Evolutionary conservation across 257 asterid species (phyloP), one percentile per base, ranked within the genome.

Genomic region (Capsicum pubescens): DNA sequence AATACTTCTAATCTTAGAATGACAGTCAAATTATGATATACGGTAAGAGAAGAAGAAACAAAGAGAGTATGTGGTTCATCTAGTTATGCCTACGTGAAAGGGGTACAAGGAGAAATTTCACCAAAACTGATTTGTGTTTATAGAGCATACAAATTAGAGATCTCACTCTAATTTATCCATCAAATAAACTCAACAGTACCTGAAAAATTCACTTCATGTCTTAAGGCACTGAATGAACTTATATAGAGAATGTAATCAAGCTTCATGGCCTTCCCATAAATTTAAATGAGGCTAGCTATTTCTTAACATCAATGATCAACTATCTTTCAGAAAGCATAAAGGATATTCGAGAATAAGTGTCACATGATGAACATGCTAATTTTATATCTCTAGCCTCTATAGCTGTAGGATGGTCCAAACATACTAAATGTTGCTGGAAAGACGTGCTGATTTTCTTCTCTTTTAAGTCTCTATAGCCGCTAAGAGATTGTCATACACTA

Each of bases 391-490:
- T 61, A 61, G 52, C 17, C 78, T 39, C 78, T 69, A 39, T 39
- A 71, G 39, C 36, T 8, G 16, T n/a, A n/a, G 79, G 42, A 74
- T 8, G 3, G 3, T 76, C 81, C 64, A 32, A 76, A 26, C 48
- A 54, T 54, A 54, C 19, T 11, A 77, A 54, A 26, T 26, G 48
- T 8, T 7, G 21, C 64, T 26, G 54, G 64, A 77, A 5, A 77
- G 54, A 54, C 60, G 54, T 52, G 71, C 81, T 54, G 14, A 54
- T 4, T 54, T 77, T 52, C 81, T 77, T 77, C 64, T 77, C 81
- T 77, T 77, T 77, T 77, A 52, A 77, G 64, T 54, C 50, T 52
- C 64, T 54, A 54, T 54, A 54, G 26, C 46, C 1, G 7, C 21
- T 19, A 74, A 6, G 58, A 50, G 7, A 74, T 72, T 48, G 44